Percentiles rank a stretch among this genome's conserved stretches.
Conservation (phyloP, 129 eudicot species). For the Flaveria sonorensis region DNA sequence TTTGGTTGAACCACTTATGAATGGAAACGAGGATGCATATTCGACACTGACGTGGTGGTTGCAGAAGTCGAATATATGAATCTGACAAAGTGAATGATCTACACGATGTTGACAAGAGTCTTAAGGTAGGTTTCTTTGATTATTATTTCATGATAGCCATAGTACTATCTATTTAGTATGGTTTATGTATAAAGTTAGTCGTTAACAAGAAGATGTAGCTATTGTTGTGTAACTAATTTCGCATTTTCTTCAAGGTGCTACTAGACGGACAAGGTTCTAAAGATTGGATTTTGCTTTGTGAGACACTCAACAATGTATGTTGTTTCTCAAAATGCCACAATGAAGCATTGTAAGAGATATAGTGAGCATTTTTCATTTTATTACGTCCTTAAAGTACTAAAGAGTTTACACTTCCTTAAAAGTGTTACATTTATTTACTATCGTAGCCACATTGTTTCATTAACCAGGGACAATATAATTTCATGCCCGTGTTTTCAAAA, state of each 20-base stretch:
- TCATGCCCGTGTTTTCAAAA: no score
- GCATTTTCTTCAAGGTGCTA: slow-evolving; percentile 49
- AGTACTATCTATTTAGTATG: background rate
- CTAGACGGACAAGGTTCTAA: slow-evolving; percentile 58
- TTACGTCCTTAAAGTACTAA: no score
- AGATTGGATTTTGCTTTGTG: slow-evolving; percentile 78
- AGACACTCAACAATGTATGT: slow-evolving; percentile 68
- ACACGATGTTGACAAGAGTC: slow-evolving; percentile 55
- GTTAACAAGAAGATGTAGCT: background rate
- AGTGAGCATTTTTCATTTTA: slow-evolving; percentile 43
- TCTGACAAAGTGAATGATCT: slow-evolving; percentile 68
- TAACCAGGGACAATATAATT: no score
- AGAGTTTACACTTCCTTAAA: no score
- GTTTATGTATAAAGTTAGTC: background rate
- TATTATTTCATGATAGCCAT: background rate
- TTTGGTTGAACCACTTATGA: slow-evolving; percentile 35
- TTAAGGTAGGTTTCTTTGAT: slow-evolving; percentile 33
- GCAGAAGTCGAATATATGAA: slow-evolving; percentile 69
- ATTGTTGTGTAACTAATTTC: background rate
- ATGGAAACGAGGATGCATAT: slow-evolving; percentile 38
- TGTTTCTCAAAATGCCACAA: slow-evolving; percentile 63
- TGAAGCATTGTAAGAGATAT: slow-evolving; percentile 42
- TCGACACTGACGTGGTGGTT: slow-evolving; percentile 39
- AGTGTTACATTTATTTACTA: no score
- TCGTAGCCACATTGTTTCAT: no score